Conservation (phyloP, 164 flowering plant species). For the Vitis cinerea region DNA sequence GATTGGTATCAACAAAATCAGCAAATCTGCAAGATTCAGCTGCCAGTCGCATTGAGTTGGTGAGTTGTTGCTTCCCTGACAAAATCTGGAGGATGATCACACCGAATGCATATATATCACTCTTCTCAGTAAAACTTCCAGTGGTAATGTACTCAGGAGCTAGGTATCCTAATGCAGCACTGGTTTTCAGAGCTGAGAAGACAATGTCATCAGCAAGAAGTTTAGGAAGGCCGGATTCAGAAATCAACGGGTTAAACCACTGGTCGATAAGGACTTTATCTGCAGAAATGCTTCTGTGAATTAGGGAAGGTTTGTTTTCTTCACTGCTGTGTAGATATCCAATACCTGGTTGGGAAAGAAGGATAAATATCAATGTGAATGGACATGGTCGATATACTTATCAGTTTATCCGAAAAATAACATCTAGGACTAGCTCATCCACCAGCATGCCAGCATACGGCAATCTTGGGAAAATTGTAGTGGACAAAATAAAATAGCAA, state of each 20-base stretch:
- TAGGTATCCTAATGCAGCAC: constrained; percentile 64
- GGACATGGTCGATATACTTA: background rate
- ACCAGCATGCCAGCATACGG: no score
- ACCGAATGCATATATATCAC: constrained; percentile 59
- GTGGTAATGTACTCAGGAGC: constrained; percentile 64
- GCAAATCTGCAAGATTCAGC: constrained; percentile 30
- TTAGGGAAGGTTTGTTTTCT: constrained; percentile 37
- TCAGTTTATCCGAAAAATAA: background rate
- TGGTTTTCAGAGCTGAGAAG: constrained; percentile 47
- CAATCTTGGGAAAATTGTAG: no score
- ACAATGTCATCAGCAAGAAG: constrained; percentile 53
- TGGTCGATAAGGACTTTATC: constrained; percentile 49
- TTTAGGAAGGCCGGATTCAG: constrained; percentile 48
- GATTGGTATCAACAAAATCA: constrained; percentile 39
- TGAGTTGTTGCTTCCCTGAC: constrained; percentile 37
- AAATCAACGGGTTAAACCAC: constrained; percentile 42
- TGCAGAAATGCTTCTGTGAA: constrained; percentile 51
- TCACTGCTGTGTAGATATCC: constrained; percentile 42
- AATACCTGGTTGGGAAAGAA: constrained; percentile 30
- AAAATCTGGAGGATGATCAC: constrained; percentile 51
- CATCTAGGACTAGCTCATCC: no score
- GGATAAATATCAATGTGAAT: background rate
- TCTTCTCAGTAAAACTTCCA: constrained; percentile 54
- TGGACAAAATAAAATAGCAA: no score
- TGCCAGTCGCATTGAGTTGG: constrained; percentile 27